A percentile compares a stretch with the other conserved stretches of the same genome.
These are phyloP conservation scores for Colletotrichum endophyticum DNA, from an alignment of 2,329 filamentous ascomycete genomes.

Conservation along the genomic window DNA sequence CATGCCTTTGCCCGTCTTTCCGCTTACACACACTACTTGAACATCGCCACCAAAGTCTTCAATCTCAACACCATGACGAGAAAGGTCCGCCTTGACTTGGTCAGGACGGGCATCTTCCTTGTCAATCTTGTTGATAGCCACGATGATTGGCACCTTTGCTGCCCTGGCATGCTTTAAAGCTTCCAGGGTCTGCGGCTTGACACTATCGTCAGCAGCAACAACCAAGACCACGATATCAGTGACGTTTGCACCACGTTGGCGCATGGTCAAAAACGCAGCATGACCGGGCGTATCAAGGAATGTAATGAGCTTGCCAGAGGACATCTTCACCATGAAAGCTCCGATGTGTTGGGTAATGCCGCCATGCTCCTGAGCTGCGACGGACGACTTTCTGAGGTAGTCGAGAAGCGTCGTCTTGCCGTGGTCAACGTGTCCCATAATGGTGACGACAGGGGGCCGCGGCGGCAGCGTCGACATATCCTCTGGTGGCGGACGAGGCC, in stretches of 20 bases:
- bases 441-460: constrained; percentile 93
- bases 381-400: constrained; percentile 89
- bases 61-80: constrained; percentile 83
- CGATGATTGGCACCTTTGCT: constrained; percentile 92
- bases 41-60: constrained; percentile 96
- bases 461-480: constrained; percentile 72
- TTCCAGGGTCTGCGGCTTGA: constrained; percentile 96
- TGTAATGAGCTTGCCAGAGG: constrained; percentile 87
- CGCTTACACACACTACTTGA: constrained; percentile 89
- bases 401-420: constrained; percentile 97
- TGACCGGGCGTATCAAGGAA: constrained; percentile 98
- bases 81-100: constrained; percentile 86
- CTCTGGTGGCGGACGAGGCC: constrained; percentile 69
- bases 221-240: constrained; percentile 97
- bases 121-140: constrained; percentile 97
- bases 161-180: constrained; percentile 91
- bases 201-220: constrained; percentile 94
- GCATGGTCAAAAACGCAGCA: constrained; percentile 94
- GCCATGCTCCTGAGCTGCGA: constrained; percentile 90
- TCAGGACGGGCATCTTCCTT: constrained; percentile 83
- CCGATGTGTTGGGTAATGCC: constrained; percentile 99
- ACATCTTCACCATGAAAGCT: constrained; percentile 90
- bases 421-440: constrained; percentile 99
- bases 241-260: constrained; percentile 91
- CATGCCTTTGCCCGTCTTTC: constrained; percentile 94